Percentiles rank a stretch among this genome's conserved stretches.
Conservation (phyloP, 495 filamentous ascomycete genomes). For the Annulohypoxylon bovei region DNA sequence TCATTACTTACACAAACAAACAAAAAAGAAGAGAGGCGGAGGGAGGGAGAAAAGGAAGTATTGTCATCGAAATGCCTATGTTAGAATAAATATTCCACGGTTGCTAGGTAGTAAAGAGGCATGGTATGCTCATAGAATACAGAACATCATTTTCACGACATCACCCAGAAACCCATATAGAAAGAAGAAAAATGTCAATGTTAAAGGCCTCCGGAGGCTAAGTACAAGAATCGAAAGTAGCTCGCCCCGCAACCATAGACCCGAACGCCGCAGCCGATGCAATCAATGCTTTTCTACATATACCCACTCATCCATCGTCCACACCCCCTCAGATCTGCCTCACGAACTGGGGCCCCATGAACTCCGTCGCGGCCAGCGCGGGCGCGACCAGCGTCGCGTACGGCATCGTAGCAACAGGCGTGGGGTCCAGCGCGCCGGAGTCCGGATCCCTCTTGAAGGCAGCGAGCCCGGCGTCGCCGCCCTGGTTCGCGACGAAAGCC, state of each 20-base stretch:
- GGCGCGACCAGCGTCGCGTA: slow-evolving; percentile 30
- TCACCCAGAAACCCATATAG: not conserved
- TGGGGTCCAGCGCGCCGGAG: slow-evolving; percentile 30
- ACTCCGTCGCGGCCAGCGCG: slow-evolving; percentile 15
- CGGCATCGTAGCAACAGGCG: slow-evolving; percentile 32
- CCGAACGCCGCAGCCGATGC: slow-evolving; percentile 15
- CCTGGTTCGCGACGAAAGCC: slow-evolving; percentile 48
- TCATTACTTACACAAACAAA: no score
- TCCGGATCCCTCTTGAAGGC: slow-evolving; percentile 35
- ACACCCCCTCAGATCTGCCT: slow-evolving; percentile 31
- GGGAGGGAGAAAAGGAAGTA: no score
- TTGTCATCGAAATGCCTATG: no score
- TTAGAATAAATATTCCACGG: no score
- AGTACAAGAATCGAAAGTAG: slow-evolving; percentile 2
- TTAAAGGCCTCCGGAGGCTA: slow-evolving; percentile 3
- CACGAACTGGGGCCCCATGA: slow-evolving; percentile 46
- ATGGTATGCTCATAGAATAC: not conserved
- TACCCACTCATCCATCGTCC: not conserved
- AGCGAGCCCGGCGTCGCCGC: slow-evolving; percentile 40
- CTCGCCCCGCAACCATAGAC: not conserved
- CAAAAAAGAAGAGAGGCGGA: no score
- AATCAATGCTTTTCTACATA: slow-evolving; percentile 5
- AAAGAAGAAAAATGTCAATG: slow-evolving; percentile 3
- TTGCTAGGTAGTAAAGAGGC: no score
- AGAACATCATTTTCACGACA: not conserved